Evolutionary conservation across 306 rosid genomes (phyloP).

Genomic region (Trifolium subterraneum): DNA sequence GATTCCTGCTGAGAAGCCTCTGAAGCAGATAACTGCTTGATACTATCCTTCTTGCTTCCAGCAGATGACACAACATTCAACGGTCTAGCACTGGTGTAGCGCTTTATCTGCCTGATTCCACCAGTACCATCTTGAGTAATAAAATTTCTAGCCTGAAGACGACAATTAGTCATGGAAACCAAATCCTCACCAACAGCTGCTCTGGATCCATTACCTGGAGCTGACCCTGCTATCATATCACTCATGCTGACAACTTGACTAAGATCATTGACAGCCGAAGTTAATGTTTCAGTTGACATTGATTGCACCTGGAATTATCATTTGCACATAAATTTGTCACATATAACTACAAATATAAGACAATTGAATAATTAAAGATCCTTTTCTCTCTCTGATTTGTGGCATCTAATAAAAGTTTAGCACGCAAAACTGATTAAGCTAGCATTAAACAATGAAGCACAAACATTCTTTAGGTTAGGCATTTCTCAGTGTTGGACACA

Average conservation of each 20-base stretch:
- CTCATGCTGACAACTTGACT: slow-evolving; percentile 87
- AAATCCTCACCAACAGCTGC: slow-evolving; percentile 97
- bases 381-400: slow-evolving; percentile 28
- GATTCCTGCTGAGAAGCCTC: slow-evolving; percentile 80
- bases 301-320: slow-evolving; percentile 75
- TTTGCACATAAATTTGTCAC: slow-evolving; percentile 36
- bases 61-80: slow-evolving; percentile 72
- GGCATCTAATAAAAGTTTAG: slow-evolving; percentile 6
- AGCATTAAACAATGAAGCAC: neutral
- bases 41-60: slow-evolving; percentile 68
- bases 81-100: slow-evolving; percentile 78
- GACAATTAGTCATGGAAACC: slow-evolving; percentile 93
- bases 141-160: slow-evolving; percentile 75
- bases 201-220: slow-evolving; percentile 94
- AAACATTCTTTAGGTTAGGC: neutral
- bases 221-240: slow-evolving; percentile 95
- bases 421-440: slow-evolving; percentile 8
- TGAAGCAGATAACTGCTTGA: slow-evolving; percentile 54
- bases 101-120: slow-evolving; percentile 86
- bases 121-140: slow-evolving; percentile 73
- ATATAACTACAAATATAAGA: slow-evolving; percentile 25
- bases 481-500: too few species aligned
- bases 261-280: slow-evolving; percentile 82
- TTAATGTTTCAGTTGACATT: slow-evolving; percentile 66
- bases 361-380: slow-evolving; percentile 17